Base-by-base conservation (phyloP, 306 rosid species). In the Pyrus betulifolia region DNA sequence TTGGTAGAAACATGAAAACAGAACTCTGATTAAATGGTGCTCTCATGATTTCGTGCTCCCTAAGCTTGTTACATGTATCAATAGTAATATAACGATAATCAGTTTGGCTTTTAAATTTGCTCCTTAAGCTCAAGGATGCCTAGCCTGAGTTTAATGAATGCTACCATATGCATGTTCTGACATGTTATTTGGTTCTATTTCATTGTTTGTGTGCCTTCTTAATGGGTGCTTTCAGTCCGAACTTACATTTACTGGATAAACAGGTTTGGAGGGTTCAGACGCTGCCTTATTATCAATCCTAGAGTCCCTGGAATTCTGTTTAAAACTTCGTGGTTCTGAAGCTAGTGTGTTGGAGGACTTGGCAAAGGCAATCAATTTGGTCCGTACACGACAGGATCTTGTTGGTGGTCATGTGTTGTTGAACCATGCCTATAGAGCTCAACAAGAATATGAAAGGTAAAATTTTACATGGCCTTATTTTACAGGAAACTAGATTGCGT, bases 301-400 rank as follows among this genome's bases (percentile, higher is more conserved):
- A 79, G 97, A 92, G 82, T 95, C 99, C 80, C 89, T 95, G 70
- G 96, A 92, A 80, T 92, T 95, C 78, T 92, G 97, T 84, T 83
- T 92, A 86, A 95, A 92, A 80, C 93, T 89, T 67, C 96, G 99
- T 74, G 96, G 99, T 76, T 95, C 99, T 76, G 97, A 92, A 85
- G 97, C 99, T 58, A 86, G 90, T 12, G 96, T 95, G 70, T 71
- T 95, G 88, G 99, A 95, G 88, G 99, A 95, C 85, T 86, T 95
- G 74, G 88, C 87, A 13, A 95, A 87, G 88, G 93, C 97, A 76
- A 90, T 95, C 81, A 92, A 87, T 88, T 89, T 92, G 82, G 99
- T 95, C 76, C 96, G 91, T 84, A 89, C 89, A 82, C 86, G 97
- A 33, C 92, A 92, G 72, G 97, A 92, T 85, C 93, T 95, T 22